A percentile compares a stretch with the other conserved stretches of the same genome.
These are phyloP conservation scores for Phytophthora ramorum DNA, from an alignment of 352 stramenopile species.

Conservation along the genomic window DNA sequence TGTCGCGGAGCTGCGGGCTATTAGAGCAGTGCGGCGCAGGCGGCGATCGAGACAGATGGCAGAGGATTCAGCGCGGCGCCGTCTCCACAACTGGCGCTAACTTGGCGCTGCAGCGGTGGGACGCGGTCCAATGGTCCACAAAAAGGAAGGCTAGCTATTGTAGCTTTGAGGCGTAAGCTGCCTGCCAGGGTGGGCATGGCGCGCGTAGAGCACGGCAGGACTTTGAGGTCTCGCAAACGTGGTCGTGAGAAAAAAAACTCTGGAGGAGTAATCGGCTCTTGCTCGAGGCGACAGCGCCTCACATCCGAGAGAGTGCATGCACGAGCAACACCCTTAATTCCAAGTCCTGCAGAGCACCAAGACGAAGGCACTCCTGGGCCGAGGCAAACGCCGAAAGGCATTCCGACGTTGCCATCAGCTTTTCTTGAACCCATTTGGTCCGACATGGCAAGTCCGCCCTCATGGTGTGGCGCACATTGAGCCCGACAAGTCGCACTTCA, in stretches of 20 bases:
- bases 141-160: too few relatives aligned
- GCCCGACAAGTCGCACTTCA: conserved; percentile 1
- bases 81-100: conserved; percentile 9
- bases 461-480: background rate
- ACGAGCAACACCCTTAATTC: too few relatives aligned
- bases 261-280: background rate
- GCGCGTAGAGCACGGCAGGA: conserved; percentile 1
- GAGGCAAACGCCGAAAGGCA: too few relatives aligned
- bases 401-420: too few relatives aligned
- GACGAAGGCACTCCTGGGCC: too few relatives aligned
- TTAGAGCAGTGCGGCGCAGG: background rate
- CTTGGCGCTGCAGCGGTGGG: background rate
- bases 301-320: too few relatives aligned
- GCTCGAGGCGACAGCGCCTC: background rate
- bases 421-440: conserved; percentile 25
- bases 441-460: conserved; percentile 1
- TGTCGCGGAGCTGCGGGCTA: background rate
- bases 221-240: background rate
- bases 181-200: background rate
- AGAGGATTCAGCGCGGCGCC: conserved; percentile 1
- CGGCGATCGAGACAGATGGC: conserved; percentile 19
- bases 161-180: background rate
- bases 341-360: too few relatives aligned
- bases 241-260: conserved; percentile 1
- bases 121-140: background rate